Percentiles rank a stretch among this genome's conserved stretches.
These are phyloP conservation scores for Ceratobasidium sp. DNA, from an alignment of 1,284 basidiomycete species.

Conservation along the genomic window DNA sequence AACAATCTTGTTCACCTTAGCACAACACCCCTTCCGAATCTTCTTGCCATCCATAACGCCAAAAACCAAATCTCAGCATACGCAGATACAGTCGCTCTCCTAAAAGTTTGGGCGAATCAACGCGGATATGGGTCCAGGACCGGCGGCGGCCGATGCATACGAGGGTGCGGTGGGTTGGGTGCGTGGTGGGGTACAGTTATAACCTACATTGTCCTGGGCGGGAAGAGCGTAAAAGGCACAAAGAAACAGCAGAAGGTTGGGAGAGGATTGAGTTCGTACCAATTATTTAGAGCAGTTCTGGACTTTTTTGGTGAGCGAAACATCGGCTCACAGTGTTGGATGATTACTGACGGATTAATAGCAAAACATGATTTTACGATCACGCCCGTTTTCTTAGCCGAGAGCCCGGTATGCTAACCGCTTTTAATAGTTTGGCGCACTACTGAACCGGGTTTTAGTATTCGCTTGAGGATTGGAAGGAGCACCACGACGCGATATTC, in stretches of 20 bases:
- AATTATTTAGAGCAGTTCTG: constrained; percentile 81
- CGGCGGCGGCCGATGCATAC: constrained; percentile 57
- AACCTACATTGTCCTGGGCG: constrained; percentile 72
- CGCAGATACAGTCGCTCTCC: constrained; percentile 76
- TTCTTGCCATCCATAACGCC: constrained; percentile 73
- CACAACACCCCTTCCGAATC: constrained; percentile 67
- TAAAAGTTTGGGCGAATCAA: constrained; percentile 91
- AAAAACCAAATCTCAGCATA: constrained; percentile 71
- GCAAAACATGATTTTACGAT: constrained; percentile 75
- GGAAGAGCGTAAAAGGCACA: constrained; percentile 48
- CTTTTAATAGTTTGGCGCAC: constrained; percentile 43
- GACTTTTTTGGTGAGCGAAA: constrained; percentile 72
- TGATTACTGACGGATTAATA: constrained; percentile 46
- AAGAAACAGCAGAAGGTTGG: constrained; percentile 53
- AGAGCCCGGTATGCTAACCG: constrained; percentile 57
- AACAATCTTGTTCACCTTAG: constrained; percentile 77
- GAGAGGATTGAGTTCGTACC: constrained; percentile 83
- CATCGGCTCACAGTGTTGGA: background rate
- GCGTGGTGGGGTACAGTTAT: constrained; percentile 75
- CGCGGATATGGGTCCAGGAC: constrained; percentile 72
- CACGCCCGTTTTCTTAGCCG: constrained; percentile 64
- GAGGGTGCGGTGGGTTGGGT: constrained; percentile 72
- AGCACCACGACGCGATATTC: constrained; percentile 58
- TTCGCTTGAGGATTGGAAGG: constrained; percentile 65
- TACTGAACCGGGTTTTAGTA: constrained; percentile 38